phyloP scores from a whole-genome alignment of 2,329 filamentous ascomycete genomes.

The Neopestalotiopsis clavispora region DNA sequence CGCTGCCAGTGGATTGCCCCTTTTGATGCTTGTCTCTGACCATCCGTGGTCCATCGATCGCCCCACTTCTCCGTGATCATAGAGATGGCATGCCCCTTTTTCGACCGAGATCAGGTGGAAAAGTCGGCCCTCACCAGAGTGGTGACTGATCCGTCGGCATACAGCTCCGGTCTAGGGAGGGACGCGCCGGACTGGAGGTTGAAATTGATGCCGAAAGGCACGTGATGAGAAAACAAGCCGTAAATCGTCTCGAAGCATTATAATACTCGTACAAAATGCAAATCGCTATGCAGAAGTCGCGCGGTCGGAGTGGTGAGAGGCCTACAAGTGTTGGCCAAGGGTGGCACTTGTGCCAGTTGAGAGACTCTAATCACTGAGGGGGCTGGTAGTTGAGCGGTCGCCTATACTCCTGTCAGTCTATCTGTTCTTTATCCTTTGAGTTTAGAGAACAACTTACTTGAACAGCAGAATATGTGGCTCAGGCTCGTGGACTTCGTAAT shows the following conservation, averaged over 20 bases:
- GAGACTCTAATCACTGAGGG: constrained; percentile 52
- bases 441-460: constrained; percentile 71
- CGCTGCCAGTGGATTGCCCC: neutral
- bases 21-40: neutral
- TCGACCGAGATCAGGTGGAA: neutral
- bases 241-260: constrained; percentile 35
- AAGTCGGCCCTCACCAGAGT: neutral
- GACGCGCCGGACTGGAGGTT: neutral
- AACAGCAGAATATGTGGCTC: constrained; percentile 98
- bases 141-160: neutral
- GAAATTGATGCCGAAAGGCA: constrained; percentile 9
- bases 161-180: neutral
- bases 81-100: neutral
- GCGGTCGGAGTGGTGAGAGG: constrained; percentile 11
- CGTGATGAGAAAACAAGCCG: constrained; percentile 22
- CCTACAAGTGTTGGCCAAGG: constrained; percentile 19
- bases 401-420: constrained; percentile 46
- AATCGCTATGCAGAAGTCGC: constrained; percentile 39
- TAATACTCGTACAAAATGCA: constrained; percentile 35
- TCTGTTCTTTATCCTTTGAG: neutral
- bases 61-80: neutral
- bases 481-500: constrained; percentile 98
- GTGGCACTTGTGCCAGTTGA: constrained; percentile 21
- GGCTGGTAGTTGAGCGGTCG: constrained; percentile 85
- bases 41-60: neutral